Conservation (phyloP, 2,329 filamentous ascomycete species). For the Aspergillus jensenii region DNA sequence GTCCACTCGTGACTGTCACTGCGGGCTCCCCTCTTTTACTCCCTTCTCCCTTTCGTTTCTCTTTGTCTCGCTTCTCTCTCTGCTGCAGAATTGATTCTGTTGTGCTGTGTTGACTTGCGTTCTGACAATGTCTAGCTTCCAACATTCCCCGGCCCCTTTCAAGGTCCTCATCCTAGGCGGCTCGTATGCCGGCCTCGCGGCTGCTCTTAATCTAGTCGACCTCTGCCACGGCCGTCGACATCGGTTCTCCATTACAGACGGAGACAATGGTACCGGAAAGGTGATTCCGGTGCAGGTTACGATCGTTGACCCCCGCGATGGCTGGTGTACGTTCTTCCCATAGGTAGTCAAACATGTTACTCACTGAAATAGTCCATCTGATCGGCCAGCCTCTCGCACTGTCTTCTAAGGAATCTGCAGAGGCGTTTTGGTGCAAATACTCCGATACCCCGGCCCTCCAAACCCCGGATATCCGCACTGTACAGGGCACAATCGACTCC, state of each 20-base stretch:
- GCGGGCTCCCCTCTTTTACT: not conserved
- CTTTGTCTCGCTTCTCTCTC: not conserved
- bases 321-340: conserved; percentile 60
- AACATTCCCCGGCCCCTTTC: conserved; percentile 27
- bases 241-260: conserved; percentile 5
- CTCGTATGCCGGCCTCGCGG: conserved; percentile 67
- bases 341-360: not conserved
- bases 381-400: conserved; percentile 75
- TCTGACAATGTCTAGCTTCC: conserved; percentile 16
- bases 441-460: conserved; percentile 66
- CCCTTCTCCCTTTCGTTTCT: not conserved
- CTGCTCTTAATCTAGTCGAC: conserved; percentile 66
- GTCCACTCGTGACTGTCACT: conserved; percentile 1
- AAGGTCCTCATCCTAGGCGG: conserved; percentile 62
- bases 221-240: conserved; percentile 52
- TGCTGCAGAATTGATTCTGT: not conserved
- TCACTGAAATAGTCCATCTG: conserved; percentile 59
- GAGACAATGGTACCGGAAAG: conserved; percentile 2
- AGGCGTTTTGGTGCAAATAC: conserved; percentile 70
- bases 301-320: conserved; percentile 76
- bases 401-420: conserved; percentile 61
- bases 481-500: conserved; percentile 64
- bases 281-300: conserved; percentile 67
- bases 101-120: not conserved
- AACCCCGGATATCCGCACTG: conserved; percentile 59